Evolutionary conservation across 306 rosid genomes (phyloP), one percentile per base, ranked within the genome.

Genomic region (Dryas octopetala): DNA sequence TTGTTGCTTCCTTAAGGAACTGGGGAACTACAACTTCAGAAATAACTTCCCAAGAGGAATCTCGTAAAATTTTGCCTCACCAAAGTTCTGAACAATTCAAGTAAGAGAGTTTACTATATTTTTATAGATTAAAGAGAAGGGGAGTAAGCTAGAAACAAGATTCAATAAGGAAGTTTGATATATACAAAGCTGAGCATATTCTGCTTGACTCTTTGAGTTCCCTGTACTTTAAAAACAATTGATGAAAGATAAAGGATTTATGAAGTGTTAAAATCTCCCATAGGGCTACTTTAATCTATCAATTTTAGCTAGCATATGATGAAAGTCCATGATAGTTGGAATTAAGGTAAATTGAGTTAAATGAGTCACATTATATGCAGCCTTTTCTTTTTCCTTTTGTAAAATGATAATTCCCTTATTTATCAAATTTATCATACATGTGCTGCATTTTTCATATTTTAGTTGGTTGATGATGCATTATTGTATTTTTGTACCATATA

Each of bases 1-100:
- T 82, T 75, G 80, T 65, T 17, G 48, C 59, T 10, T 84, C 91
- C 16, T 46, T 68, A 38, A 71, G 78, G 76, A 84, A 87, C 68
- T 62, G 87, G 75, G 38, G 28, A n/a, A 55, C 74, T 4, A 44
- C 51, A 43, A 38, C 80, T 16, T 77, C 65, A 13, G 66, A 71
- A n/a, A 11, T 82, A 71, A 63, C 71, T 41, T 60, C 38, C 6
- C 65, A 63, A 75, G 82, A 82, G 79, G 84, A 82, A 77, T 69
- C 72, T 68, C 78, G 10, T 40, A 88, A 82, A 62, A 76, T 9
- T 5, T 53, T 84, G 70, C 73, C 85, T 9, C 80, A 82, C 66
- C 14, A 43, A 68, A 78, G 62, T 72, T 74, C 83, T 82, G 68
- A 59, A 53, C 82, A 84, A 51, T 82, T 82, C 72, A 84, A 75